phyloP scores from a whole-genome alignment of 306 rosid species.

The Dalbergia cochinchinensis region DNA sequence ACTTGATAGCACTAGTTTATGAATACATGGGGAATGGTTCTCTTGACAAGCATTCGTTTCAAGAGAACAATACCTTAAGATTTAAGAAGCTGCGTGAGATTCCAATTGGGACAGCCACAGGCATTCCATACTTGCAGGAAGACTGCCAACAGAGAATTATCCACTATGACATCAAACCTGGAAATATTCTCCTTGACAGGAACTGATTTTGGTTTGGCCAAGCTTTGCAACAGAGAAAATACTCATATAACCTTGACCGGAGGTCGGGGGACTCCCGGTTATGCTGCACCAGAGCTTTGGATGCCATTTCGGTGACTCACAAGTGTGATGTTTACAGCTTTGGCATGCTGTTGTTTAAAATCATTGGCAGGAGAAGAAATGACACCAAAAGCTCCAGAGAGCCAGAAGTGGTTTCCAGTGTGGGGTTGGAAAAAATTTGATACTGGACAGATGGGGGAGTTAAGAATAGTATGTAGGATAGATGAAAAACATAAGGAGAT shows the following conservation, averaged over 20 bases:
- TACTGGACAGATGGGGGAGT: constrained; percentile 23
- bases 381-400: constrained; percentile 13
- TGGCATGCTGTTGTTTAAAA: constrained; percentile 56
- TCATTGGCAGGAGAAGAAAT: constrained; percentile 52
- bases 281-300: constrained; percentile 57
- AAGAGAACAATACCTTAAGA: constrained; percentile 23
- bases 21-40: constrained; percentile 52
- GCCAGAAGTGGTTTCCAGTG: constrained; percentile 55
- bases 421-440: constrained; percentile 48
- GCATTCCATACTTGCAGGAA: constrained; percentile 57
- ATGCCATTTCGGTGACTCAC: constrained; percentile 50
- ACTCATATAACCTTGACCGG: constrained; percentile 44
- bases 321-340: constrained; percentile 60
- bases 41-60: constrained; percentile 47
- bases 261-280: constrained; percentile 58
- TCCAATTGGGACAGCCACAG: constrained; percentile 53
- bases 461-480: constrained; percentile 34
- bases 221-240: constrained; percentile 41
- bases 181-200: constrained; percentile 49
- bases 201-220: constrained; percentile 58
- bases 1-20: constrained; percentile 51
- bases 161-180: constrained; percentile 62
- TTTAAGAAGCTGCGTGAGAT: constrained; percentile 49
- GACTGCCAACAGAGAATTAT: constrained; percentile 57
- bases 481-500: constrained; percentile 42